Evolutionary conservation across 2,329 filamentous ascomycete genomes (phyloP).

Genomic region (Orbilia javanica): DNA sequence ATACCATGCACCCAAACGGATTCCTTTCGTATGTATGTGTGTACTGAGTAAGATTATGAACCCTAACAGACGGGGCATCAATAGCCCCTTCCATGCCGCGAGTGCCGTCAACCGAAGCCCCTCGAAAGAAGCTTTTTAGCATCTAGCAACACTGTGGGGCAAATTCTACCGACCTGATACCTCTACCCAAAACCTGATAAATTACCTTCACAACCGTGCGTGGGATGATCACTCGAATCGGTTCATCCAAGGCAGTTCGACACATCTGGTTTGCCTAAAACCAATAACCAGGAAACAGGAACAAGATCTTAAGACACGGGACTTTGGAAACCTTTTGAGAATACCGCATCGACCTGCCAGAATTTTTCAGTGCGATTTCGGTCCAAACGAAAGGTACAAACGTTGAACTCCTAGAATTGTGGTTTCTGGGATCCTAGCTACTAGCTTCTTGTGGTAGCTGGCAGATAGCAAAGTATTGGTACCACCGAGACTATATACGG

Average conservation of each 20-base stretch:
- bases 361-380: background rate
- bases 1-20: background rate
- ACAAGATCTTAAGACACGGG: background rate
- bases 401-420: background rate
- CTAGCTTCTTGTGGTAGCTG: too few species aligned
- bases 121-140: background rate
- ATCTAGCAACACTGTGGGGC: slow-evolving; percentile 17
- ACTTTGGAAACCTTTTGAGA: background rate
- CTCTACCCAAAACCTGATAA: slow-evolving; percentile 34
- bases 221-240: background rate
- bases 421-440: background rate
- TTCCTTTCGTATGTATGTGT: too few species aligned
- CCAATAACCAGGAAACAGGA: background rate
- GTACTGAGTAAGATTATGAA: background rate
- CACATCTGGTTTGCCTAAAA: background rate
- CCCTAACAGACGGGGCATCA: background rate
- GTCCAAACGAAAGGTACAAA: background rate
- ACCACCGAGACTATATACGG: too few species aligned
- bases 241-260: slow-evolving; percentile 10
- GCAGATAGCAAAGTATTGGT: background rate
- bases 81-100: background rate
- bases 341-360: slow-evolving; percentile 6
- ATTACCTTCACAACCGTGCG: slow-evolving; percentile 3
- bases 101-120: background rate
- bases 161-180: slow-evolving; percentile 19